Conservation (phyloP, 2,329 filamentous ascomycete species). For the Seiridium cupressi region DNA sequence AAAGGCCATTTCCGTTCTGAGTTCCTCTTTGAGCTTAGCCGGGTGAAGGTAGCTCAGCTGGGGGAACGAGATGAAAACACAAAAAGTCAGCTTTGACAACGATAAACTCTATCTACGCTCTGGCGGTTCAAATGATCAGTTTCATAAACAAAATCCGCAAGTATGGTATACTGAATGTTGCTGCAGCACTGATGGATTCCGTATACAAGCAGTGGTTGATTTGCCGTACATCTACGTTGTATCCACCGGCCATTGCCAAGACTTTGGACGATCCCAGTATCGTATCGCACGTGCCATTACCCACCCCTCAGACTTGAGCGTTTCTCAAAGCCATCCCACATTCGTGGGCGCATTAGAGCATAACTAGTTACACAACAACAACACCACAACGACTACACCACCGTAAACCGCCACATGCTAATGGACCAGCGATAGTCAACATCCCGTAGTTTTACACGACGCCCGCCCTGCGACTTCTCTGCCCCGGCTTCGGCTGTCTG, state of each 20-base stretch:
- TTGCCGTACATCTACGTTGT: neutral
- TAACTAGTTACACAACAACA: conserved; percentile 1
- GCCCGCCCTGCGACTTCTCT: conserved; percentile 1
- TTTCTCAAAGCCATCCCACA: conserved; percentile 7
- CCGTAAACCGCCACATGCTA: conserved; percentile 17
- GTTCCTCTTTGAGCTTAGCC: no score
- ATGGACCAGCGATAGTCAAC: conserved; percentile 61
- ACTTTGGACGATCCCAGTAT: neutral
- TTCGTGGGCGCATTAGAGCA: conserved; percentile 1
- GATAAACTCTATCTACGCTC: no score
- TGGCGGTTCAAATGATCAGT: no score
- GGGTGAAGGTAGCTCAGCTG: no score
- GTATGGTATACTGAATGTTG: no score
- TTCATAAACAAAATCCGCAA: no score
- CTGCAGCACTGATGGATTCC: no score
- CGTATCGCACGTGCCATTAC: conserved; percentile 10
- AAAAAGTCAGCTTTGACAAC: no score
- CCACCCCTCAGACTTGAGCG: neutral
- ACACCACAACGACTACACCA: conserved; percentile 5
- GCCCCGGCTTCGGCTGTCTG: neutral
- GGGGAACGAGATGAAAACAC: no score
- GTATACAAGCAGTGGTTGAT: no score
- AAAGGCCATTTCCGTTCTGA: no score
- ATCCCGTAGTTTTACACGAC: conserved; percentile 45
- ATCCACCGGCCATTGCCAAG: neutral